These are phyloP conservation scores for Didymella arachidicola DNA, from an alignment of 2,329 filamentous ascomycete species.

Conservation along the genomic window DNA sequence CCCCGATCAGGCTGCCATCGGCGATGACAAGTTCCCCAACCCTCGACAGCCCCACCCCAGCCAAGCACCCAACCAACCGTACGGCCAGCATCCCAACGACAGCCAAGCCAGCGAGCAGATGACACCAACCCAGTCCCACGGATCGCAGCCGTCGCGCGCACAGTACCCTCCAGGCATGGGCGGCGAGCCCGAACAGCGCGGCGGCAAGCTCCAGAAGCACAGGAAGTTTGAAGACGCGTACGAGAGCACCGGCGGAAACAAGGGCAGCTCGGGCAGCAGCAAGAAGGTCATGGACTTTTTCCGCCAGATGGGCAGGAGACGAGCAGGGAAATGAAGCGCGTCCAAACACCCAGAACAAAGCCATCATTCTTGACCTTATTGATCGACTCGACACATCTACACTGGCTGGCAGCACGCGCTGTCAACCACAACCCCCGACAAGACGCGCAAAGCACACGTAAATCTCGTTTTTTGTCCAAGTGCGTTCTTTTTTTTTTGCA, in stretches of 20 bases:
- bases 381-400: conserved; percentile 11
- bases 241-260: conserved; percentile 62
- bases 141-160: conserved; percentile 33
- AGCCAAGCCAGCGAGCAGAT: conserved; percentile 48
- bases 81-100: conserved; percentile 42
- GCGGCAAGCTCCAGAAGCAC: conserved; percentile 79
- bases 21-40: conserved; percentile 49
- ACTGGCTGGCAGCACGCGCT: conserved; percentile 10
- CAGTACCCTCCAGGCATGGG: conserved; percentile 54
- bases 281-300: conserved; percentile 99
- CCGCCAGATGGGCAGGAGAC: conserved; percentile 70
- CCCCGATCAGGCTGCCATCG: conserved; percentile 34
- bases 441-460: conserved; percentile 12
- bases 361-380: conserved; percentile 15
- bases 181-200: conserved; percentile 37
- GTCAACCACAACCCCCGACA: conserved; percentile 1
- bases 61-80: conserved; percentile 33
- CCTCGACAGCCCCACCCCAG: conserved; percentile 45
- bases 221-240: conserved; percentile 88
- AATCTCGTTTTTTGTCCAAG: background rate
- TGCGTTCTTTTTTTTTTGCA: conserved; percentile 11
- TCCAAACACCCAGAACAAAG: background rate
- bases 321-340: conserved; percentile 16
- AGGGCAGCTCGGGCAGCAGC: conserved; percentile 69
- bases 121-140: conserved; percentile 22